phyloP scores from a whole-genome alignment of 1,284 basidiomycete species.

The Apiotrichum siamense region DNA sequence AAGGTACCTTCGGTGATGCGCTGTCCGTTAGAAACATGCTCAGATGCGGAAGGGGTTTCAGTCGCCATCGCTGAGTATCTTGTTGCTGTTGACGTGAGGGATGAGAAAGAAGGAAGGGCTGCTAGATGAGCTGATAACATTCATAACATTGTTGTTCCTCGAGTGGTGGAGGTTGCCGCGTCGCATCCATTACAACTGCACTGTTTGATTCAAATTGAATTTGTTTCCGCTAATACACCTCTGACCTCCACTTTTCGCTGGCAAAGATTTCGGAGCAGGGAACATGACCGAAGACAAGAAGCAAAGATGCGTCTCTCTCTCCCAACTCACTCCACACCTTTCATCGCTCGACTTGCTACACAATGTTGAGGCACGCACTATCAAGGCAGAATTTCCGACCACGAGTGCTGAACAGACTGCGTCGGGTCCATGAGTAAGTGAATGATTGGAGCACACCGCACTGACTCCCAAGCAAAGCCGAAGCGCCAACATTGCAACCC shows the following conservation, averaged over 20 bases:
- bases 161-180: too few relatives aligned
- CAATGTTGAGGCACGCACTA: slow-evolving; percentile 20
- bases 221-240: slow-evolving; percentile 5
- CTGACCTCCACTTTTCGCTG: slow-evolving; percentile 4
- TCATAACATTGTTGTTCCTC: too few relatives aligned
- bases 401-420: not conserved
- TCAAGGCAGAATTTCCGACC: slow-evolving; percentile 8
- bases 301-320: too few relatives aligned
- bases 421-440: not conserved
- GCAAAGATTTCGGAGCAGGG: slow-evolving; percentile 3
- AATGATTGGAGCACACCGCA: too few relatives aligned
- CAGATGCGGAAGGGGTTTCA: not conserved
- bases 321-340: too few relatives aligned
- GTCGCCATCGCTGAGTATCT: not conserved
- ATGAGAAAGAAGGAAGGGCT: not conserved
- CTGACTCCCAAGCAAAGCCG: not conserved
- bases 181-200: too few relatives aligned
- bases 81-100: not conserved
- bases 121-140: not conserved
- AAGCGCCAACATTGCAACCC: not conserved
- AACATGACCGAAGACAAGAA: not conserved
- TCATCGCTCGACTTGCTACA: slow-evolving; percentile 1
- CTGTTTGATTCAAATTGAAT: not conserved
- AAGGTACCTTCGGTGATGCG: slow-evolving; percentile 41
- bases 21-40: slow-evolving; percentile 12